phyloP scores from a whole-genome alignment of 2,329 filamentous ascomycete species.

The Arthrobotrys sphaeroides region DNA sequence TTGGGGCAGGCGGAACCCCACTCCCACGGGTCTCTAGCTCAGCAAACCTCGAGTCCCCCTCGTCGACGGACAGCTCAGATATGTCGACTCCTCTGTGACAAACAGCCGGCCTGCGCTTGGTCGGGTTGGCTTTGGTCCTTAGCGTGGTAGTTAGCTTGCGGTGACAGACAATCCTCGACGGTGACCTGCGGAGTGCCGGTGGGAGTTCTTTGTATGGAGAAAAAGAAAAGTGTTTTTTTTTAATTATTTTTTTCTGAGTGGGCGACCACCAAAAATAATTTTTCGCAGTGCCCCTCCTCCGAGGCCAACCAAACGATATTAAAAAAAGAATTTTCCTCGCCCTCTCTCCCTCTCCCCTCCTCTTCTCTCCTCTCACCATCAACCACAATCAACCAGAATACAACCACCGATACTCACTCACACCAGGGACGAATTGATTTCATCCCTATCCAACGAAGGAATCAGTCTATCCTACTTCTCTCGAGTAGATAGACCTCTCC shows the following conservation, averaged over 20 bases:
- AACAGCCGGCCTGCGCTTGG: neutral
- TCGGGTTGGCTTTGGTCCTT: constrained; percentile 27
- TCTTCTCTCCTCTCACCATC: constrained; percentile 28
- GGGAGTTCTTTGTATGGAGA: constrained; percentile 1
- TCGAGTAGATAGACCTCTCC: constrained; percentile 48
- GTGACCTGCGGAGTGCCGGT: neutral
- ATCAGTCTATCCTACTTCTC: constrained; percentile 45
- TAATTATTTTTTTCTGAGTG: constrained; percentile 13
- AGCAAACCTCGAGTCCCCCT: constrained; percentile 23
- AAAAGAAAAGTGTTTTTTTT: constrained; percentile 39
- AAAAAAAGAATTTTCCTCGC: constrained; percentile 51
- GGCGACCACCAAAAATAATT: constrained; percentile 1
- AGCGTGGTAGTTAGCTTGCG: neutral
- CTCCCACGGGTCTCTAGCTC: neutral
- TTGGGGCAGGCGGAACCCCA: constrained; percentile 10
- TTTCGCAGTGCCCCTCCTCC: constrained; percentile 34
- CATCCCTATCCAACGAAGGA: constrained; percentile 27
- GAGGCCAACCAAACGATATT: neutral
- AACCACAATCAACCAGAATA: constrained; percentile 14
- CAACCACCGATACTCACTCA: neutral
- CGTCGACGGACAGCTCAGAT: neutral
- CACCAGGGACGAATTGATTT: constrained; percentile 51
- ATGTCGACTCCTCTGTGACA: neutral
- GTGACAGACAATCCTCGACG: neutral
- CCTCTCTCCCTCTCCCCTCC: constrained; percentile 4